phyloP scores from a whole-genome alignment of 805 yeast genomes.

The Cyberlindnera lachancei region DNA sequence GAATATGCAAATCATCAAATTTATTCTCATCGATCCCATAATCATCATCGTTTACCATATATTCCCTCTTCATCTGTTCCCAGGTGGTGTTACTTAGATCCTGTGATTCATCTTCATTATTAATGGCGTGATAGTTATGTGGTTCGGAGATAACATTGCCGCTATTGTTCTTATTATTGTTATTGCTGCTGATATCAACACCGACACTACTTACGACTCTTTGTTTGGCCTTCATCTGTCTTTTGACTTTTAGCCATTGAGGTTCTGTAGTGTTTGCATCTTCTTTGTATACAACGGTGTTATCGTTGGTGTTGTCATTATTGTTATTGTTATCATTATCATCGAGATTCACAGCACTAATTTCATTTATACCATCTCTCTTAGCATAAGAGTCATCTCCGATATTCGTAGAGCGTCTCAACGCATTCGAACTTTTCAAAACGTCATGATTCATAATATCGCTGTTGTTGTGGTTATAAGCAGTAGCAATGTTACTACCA shows the following conservation, averaged over 20 bases:
- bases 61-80: conserved; percentile 18
- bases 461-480: too few relatives aligned
- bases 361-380: too few relatives aligned
- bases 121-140: too few relatives aligned
- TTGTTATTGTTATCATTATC: background rate
- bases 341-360: background rate
- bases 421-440: too few relatives aligned
- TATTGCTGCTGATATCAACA: too few relatives aligned
- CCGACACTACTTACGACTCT: conserved; percentile 1
- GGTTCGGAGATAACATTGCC: too few relatives aligned
- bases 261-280: conserved; percentile 13
- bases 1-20: too few relatives aligned
- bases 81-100: conserved; percentile 12
- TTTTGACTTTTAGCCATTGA: conserved; percentile 17
- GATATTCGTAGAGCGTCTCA: too few relatives aligned
- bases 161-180: too few relatives aligned
- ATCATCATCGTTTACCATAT: conserved; percentile 10
- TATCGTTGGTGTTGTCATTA: conserved; percentile 7
- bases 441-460: too few relatives aligned
- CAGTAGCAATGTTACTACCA: too few relatives aligned
- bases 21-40: too few relatives aligned
- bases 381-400: background rate
- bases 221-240: conserved; percentile 5
- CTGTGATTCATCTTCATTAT: conserved; percentile 1
- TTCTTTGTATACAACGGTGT: conserved; percentile 15